Evolutionary conservation across 2,329 filamentous ascomycete species (phyloP), one percentile per base, ranked within the genome.

Genomic region (Talaromyces pinophilus): DNA sequence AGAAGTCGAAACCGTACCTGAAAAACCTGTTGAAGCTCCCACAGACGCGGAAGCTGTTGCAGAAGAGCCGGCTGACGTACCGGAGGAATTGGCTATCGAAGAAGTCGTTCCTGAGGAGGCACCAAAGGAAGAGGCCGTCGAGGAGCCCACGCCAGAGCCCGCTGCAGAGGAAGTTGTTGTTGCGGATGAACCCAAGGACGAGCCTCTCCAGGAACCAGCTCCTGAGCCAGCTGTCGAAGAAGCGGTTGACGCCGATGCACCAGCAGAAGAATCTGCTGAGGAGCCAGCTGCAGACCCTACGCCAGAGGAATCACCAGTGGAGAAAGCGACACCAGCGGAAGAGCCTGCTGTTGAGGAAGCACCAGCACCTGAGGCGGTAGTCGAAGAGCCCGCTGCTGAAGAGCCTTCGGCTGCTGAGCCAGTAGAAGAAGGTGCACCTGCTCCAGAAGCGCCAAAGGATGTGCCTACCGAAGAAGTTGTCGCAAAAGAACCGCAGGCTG

Each of bases 341-440:
- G 68, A 71, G 30, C 38, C 64, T 28, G 67, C 70, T 42, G 57
- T 59, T 6, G 68, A 70, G 44, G 71, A 72, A 25, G 3, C 64
- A 48, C 48, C 64, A 30, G 46, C 55, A 19, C 62, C 65, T 28
- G 69, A 73, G 17, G n/a, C 66, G 46, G 44, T 69, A 10, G 40
- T 46, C 40, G 69, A 72, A 63, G 72, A 71, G 46, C 50, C 70
- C 60, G 46, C 33, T 40, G n/a, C 63, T 22, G 67, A 67, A 55
- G 28, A 42, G 40, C n/a, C 33, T 38, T 2, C 33, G 2, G 54
- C 33, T 33, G 54, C 54, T 38, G 68, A 70, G 38, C 60, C 65
- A 40, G 42, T 66, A 19, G 54, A 67, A 46, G 70, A 57, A 72
- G 71, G 62, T 46, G 50, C 10, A 11, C 67, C 68, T 17, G n/a